Conservation (phyloP, 176 grass and related monocot genomes). For the Cenchrus fungigraminus region DNA sequence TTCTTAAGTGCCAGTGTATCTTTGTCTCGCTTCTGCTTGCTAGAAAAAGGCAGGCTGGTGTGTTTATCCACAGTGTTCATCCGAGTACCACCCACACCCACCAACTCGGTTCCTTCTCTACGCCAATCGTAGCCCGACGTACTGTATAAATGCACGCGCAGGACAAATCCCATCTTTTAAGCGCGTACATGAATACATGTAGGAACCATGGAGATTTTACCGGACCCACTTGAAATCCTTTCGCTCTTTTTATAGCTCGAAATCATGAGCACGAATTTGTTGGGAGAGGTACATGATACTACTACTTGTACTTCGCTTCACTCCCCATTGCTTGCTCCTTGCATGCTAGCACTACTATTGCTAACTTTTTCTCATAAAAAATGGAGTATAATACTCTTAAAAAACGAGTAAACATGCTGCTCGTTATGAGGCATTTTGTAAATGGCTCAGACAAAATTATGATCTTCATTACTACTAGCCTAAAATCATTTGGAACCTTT, state of each 20-base stretch:
- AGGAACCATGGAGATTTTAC: constrained; percentile 11
- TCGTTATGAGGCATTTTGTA: background rate
- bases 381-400: background rate
- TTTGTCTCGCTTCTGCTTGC: background rate
- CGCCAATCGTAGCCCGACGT: constrained; percentile 23
- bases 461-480: background rate
- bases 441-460: constrained; percentile 17
- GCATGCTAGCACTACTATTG: background rate
- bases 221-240: constrained; percentile 27
- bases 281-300: background rate
- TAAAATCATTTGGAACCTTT: background rate
- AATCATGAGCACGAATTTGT: background rate
- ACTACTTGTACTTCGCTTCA: background rate
- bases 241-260: constrained; percentile 2
- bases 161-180: constrained; percentile 2
- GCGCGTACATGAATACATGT: constrained; percentile 2
- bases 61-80: background rate
- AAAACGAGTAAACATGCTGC: background rate
- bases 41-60: constrained; percentile 17
- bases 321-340: background rate
- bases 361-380: background rate
- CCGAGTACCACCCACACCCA: background rate
- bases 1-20: background rate
- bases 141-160: constrained; percentile 47
- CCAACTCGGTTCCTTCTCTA: background rate